Evolutionary conservation across 2,329 filamentous ascomycete species (phyloP).

Genomic region (Fusarium paranaense): DNA sequence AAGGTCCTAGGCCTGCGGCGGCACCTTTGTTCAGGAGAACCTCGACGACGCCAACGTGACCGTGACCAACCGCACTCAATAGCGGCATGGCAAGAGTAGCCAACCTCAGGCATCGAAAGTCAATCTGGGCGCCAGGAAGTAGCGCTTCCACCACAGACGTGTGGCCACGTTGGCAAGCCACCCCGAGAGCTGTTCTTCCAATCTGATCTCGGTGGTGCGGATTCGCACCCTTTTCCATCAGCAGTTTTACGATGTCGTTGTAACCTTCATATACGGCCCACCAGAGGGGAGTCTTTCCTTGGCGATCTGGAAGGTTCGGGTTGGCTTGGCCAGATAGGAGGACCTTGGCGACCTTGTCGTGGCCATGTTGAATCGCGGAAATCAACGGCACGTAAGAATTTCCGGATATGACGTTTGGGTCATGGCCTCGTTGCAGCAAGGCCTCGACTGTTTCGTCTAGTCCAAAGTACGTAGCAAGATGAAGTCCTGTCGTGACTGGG

Average conservation of each 20-base stretch:
- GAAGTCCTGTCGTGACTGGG: too few species aligned
- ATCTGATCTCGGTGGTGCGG: background rate
- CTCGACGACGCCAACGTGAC: too few species aligned
- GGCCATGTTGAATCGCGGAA: background rate
- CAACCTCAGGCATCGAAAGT: too few species aligned
- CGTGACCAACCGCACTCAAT: too few species aligned
- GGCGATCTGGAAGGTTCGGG: conserved; percentile 7
- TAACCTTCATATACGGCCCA: conserved; percentile 23
- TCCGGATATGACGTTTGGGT: too few species aligned
- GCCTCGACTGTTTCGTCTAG: background rate
- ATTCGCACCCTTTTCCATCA: background rate
- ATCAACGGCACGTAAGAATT: too few species aligned
- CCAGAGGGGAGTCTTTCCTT: conserved; percentile 18
- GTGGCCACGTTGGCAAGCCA: background rate
- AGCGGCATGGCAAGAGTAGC: too few species aligned
- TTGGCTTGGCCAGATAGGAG: background rate
- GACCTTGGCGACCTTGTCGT: background rate
- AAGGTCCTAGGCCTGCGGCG: too few species aligned
- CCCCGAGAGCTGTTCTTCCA: background rate
- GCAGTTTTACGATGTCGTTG: conserved; percentile 16
- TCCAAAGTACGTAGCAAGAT: conserved; percentile 43
- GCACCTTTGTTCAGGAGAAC: too few species aligned
- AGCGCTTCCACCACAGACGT: background rate
- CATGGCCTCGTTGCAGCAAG: background rate
- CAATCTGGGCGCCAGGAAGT: background rate